These are phyloP conservation scores for Glycine tomentella DNA, from an alignment of 306 rosid species.

Conservation along the genomic window DNA sequence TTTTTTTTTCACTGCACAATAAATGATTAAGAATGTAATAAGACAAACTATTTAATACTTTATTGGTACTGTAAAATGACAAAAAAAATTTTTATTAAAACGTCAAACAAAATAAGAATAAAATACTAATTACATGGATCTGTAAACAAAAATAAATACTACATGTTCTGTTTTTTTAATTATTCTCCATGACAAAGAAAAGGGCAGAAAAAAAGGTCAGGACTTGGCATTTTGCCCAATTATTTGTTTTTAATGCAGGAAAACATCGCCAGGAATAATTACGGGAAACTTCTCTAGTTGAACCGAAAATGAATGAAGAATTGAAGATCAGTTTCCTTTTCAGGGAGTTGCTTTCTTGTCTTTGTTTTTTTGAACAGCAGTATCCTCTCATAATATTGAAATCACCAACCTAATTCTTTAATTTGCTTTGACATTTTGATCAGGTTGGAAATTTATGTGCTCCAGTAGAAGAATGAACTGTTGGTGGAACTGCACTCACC, in stretches of 20 bases:
- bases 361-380: slow-evolving; percentile 7
- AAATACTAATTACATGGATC: neutral
- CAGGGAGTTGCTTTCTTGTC: slow-evolving; percentile 48
- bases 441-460: too few species aligned
- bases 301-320: slow-evolving; percentile 37
- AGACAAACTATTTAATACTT: too few species aligned
- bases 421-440: too few species aligned
- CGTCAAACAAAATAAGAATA: neutral
- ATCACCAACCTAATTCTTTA: too few species aligned
- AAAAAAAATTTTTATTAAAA: neutral
- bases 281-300: slow-evolving; percentile 24
- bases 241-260: neutral
- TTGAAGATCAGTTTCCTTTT: slow-evolving; percentile 38
- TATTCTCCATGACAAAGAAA: neutral
- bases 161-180: neutral
- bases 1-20: neutral
- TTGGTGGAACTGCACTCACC: too few species aligned
- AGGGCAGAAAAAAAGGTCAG: neutral
- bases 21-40: neutral
- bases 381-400: too few species aligned
- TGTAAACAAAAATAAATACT: too few species aligned
- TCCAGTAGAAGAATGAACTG: too few species aligned
- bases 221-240: slow-evolving; percentile 3
- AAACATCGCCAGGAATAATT: slow-evolving; percentile 2
- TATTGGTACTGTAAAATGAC: neutral